Conservation (phyloP, 106 monocot genomes). For the Dendrobium nobile region DNA sequence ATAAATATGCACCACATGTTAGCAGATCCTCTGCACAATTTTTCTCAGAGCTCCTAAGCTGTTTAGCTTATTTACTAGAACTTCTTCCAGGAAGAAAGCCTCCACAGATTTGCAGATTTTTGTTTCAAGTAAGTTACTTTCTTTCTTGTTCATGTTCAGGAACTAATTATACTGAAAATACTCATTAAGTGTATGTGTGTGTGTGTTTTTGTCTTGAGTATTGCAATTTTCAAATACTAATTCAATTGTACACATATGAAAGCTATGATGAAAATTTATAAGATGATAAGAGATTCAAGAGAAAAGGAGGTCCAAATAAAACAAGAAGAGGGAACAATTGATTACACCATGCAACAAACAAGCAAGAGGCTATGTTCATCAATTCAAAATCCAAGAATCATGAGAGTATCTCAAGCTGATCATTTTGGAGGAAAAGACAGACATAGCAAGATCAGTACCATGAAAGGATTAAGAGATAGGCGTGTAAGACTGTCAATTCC, state of each 20-base stretch:
- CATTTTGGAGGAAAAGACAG: constrained; percentile 71
- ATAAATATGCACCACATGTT: constrained; percentile 1
- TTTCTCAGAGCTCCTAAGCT: no score
- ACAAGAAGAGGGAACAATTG: not conserved
- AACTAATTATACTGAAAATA: no score
- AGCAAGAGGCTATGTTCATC: constrained; percentile 22
- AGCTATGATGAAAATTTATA: not conserved
- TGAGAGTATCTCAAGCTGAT: constrained; percentile 50
- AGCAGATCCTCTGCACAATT: not conserved
- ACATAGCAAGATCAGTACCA: constrained; percentile 75
- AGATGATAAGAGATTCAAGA: constrained; percentile 3
- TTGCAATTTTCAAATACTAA: no score
- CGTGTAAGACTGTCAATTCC: constrained; percentile 68
- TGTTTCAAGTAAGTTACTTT: no score
- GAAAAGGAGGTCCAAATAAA: not conserved
- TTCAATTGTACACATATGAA: not conserved
- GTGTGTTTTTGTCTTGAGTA: no score
- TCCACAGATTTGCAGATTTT: no score
- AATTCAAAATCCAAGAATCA: constrained; percentile 50
- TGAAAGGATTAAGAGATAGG: constrained; percentile 61
- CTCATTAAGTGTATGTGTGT: no score
- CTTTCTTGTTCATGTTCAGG: no score
- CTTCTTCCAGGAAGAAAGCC: no score
- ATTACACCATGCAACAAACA: no score
- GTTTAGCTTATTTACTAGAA: no score